phyloP scores from a whole-genome alignment of 345 rosid genomes.

The Chamaenerion angustifolium region DNA sequence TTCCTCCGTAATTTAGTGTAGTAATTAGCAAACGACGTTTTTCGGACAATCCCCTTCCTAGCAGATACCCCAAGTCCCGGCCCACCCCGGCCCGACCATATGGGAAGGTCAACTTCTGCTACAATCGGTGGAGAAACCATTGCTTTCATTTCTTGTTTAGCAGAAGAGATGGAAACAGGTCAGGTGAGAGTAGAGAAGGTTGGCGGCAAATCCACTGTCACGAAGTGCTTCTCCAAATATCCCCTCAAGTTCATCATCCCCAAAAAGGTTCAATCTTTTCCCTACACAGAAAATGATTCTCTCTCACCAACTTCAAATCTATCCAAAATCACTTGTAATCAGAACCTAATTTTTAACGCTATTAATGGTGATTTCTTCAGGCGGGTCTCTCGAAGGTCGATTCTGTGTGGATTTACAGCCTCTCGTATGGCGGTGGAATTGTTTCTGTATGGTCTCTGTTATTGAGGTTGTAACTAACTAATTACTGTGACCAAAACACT shows the following conservation, averaged over 20 bases:
- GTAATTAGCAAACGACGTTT: too few relatives aligned
- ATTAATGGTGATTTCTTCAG: conserved; percentile 20
- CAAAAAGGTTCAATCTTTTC: conserved; percentile 29
- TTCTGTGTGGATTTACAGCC: conserved; percentile 76
- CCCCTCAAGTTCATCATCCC: conserved; percentile 90
- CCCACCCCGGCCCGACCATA: too few relatives aligned
- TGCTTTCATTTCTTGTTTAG: too few relatives aligned
- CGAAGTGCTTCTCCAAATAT: conserved; percentile 64
- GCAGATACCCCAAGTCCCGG: too few relatives aligned
- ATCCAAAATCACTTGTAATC: not conserved
- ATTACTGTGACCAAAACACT: too few relatives aligned
- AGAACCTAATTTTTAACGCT: too few relatives aligned
- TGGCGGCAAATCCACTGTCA: conserved; percentile 57
- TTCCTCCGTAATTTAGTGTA: too few relatives aligned
- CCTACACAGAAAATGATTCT: not conserved
- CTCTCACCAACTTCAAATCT: not conserved
- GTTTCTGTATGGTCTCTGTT: conserved; percentile 47
- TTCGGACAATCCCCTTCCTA: too few relatives aligned
- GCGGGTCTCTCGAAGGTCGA: conserved; percentile 60
- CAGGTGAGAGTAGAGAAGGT: conserved; percentile 53
- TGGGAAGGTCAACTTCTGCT: too few relatives aligned
- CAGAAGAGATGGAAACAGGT: conserved; percentile 41
- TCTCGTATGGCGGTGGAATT: conserved; percentile 90
- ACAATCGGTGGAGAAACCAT: too few relatives aligned
- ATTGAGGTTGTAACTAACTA: too few relatives aligned